Base-by-base conservation (phyloP, 2,329 filamentous ascomycete species). In the Xylariales sp. region DNA sequence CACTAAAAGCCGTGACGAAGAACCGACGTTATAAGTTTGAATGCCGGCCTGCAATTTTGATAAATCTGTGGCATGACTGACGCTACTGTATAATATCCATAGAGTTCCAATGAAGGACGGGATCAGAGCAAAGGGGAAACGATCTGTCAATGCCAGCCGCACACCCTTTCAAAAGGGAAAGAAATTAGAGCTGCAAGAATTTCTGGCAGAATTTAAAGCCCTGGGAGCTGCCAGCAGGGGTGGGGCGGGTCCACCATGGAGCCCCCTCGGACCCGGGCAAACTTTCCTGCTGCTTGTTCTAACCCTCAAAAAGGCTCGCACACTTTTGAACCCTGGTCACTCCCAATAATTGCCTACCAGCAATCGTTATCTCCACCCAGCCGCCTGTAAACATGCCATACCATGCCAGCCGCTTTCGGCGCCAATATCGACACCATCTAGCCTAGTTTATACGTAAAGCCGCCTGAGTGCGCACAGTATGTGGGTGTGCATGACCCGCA, bases 81-180 rank as follows among this genome's bases (percentile, higher is more conserved):
- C 85, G 82, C 84, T 80, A 53, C 63, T 65, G 66, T 56, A 51
- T 47, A 47, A 48, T 47, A 69, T 74, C 69, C 70, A 73, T 80
- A 63, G 53, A 57, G 60, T 67, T 70, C 74, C 66, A 62, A 70
- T 60, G 49, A 60, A 54, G 48, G 55, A 59, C 59, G 59, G 69
- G 70, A 81, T 72, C 72, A 76, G 82, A 85, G 84, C 83, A 89
- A 89, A 83, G 86, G 80, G 83, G 83, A 78, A 76, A 29, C 66
- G 70, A 73, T 67, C 60, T 66, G 67, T 76, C 82, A 73, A 78
- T 82, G 79, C 80, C 81, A 30, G 83, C 85, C 84, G 84, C 85
- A 89, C 83, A 72, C 87, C 74, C 79, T 76, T 74, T 67, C 68
- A 72, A 76, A 78, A 66, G 58, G 63, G 55, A 65, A 66, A 67